Conservation (phyloP, 257 asterid species). For the Nicotiana sylvestris region DNA sequence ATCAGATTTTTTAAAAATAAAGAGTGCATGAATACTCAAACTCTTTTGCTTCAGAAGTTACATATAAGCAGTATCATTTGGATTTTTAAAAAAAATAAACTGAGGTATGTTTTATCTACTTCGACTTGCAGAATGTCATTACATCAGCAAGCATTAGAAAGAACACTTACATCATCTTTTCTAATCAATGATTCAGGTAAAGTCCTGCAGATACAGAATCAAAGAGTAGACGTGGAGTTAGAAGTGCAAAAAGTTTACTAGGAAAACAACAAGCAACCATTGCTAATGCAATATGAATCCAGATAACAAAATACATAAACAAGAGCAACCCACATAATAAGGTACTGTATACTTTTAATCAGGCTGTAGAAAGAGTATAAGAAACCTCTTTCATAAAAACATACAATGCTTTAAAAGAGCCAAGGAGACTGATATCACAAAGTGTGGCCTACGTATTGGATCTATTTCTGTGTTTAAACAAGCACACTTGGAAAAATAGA, state of each 20-base stretch:
- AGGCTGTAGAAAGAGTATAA: not conserved
- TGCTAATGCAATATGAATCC: not conserved
- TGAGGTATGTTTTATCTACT: not conserved
- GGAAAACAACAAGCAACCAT: not conserved
- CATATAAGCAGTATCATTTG: not conserved
- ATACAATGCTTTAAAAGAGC: not conserved
- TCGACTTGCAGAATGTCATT: not conserved
- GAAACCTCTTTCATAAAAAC: not conserved
- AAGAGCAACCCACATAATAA: not conserved
- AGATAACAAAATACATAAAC: not conserved
- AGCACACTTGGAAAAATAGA: too few species aligned
- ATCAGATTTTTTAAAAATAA: not conserved
- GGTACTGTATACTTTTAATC: not conserved
- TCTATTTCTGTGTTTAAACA: too few species aligned
- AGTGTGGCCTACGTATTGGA: too few species aligned
- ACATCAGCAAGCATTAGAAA: not conserved
- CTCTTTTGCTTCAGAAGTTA: not conserved
- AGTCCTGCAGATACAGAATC: conserved; percentile 42
- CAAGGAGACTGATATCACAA: too few species aligned
- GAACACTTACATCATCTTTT: conserved; percentile 71
- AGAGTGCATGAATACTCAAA: not conserved
- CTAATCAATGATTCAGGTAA: conserved; percentile 66
- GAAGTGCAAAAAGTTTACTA: conserved; percentile 3
- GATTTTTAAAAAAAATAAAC: not conserved
- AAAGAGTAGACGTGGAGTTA: conserved; percentile 2